phyloP scores from a whole-genome alignment of 352 stramenopile species.

The Phytophthora pini region DNA sequence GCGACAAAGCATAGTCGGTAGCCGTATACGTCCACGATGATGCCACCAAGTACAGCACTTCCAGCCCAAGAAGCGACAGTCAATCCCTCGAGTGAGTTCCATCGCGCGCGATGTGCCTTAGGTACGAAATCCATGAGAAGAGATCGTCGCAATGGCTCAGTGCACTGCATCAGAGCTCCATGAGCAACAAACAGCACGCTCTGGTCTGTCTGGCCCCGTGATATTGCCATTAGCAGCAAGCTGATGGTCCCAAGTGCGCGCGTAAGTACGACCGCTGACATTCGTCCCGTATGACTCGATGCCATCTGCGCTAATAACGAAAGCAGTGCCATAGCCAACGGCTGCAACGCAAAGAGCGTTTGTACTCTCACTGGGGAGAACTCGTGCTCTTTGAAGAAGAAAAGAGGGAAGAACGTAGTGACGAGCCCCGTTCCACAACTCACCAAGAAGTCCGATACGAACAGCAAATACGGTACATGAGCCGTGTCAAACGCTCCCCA shows the following conservation, averaged over 20 bases:
- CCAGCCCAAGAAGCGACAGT: conserved; percentile 67
- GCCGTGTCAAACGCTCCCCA: conserved; percentile 42
- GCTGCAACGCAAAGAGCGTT: conserved; percentile 60
- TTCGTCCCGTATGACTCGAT: conserved; percentile 45
- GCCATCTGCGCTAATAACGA: conserved; percentile 55
- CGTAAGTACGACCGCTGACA: conserved; percentile 63
- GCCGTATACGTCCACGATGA: conserved; percentile 63
- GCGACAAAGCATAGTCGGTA: conserved; percentile 77
- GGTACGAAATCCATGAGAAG: conserved; percentile 84
- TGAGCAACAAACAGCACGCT: conserved; percentile 60
- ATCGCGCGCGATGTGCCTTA: conserved; percentile 60
- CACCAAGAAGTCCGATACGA: conserved; percentile 72
- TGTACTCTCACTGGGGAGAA: conserved; percentile 65
- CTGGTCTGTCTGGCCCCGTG: conserved; percentile 36
- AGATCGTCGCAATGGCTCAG: conserved; percentile 66
- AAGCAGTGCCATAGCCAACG: conserved; percentile 49
- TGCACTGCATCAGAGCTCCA: conserved; percentile 65
- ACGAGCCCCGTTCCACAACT: conserved; percentile 70
- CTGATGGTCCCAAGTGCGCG: conserved; percentile 46
- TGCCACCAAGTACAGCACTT: conserved; percentile 70
- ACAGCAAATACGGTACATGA: conserved; percentile 69
- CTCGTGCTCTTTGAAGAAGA: conserved; percentile 64
- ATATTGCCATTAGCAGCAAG: conserved; percentile 57
- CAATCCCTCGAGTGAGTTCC: conserved; percentile 76
- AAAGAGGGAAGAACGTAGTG: conserved; percentile 68